These are phyloP conservation scores for Pestalotiopsis sp. DNA, from an alignment of 2,329 filamentous ascomycete species.

Conservation along the genomic window DNA sequence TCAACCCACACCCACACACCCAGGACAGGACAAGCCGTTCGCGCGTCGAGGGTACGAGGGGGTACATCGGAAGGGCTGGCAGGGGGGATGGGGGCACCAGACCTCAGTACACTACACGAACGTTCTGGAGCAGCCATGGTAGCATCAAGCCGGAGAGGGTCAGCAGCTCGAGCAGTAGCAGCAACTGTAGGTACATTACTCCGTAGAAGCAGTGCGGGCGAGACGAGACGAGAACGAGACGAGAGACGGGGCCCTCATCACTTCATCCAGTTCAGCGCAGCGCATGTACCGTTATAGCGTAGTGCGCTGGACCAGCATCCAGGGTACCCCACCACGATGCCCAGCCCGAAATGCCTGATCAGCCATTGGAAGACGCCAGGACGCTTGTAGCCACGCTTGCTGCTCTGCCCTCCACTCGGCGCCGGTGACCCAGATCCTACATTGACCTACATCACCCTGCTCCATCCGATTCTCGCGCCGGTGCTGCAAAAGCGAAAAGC, in stretches of 20 bases:
- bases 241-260: background rate
- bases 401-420: slow-evolving; percentile 5
- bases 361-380: slow-evolving; percentile 8
- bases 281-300: slow-evolving; percentile 4
- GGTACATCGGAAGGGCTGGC: background rate
- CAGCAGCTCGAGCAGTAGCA: background rate
- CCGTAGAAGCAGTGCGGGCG: background rate
- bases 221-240: background rate
- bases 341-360: slow-evolving; percentile 7
- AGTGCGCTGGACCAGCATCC: slow-evolving; percentile 6
- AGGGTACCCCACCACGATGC: slow-evolving; percentile 7
- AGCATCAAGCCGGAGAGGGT: no score
- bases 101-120: background rate
- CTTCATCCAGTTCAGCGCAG: background rate
- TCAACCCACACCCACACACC: background rate
- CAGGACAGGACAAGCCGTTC: background rate
- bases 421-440: slow-evolving; percentile 8
- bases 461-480: slow-evolving; percentile 11
- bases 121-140: background rate
- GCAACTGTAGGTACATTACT: background rate
- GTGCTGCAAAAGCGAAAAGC: background rate
- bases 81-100: background rate
- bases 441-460: slow-evolving; percentile 9
- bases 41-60: background rate
- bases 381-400: slow-evolving; percentile 5